phyloP scores from a whole-genome alignment of 495 filamentous ascomycete genomes.

The Trichocladium uniseriatum region DNA sequence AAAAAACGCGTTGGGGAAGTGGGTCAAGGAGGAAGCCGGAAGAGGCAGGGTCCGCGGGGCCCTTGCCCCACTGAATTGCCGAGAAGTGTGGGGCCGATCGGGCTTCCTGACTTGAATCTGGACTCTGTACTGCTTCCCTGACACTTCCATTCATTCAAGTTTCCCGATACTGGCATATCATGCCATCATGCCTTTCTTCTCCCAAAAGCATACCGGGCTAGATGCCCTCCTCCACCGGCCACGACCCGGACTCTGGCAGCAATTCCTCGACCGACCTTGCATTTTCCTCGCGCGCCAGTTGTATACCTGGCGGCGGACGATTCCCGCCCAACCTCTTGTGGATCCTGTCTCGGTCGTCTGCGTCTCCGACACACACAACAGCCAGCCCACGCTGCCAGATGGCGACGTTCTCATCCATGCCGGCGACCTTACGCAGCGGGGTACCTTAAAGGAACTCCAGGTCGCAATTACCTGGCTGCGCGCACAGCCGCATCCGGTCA shows the following conservation, averaged over 20 bases:
- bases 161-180: too few species aligned
- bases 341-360: conserved; percentile 48
- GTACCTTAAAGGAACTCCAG: conserved; percentile 62
- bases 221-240: conserved; percentile 8
- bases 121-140: too few species aligned
- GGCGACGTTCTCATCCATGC: conserved; percentile 84
- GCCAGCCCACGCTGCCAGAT: conserved; percentile 49
- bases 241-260: conserved; percentile 7
- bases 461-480: conserved; percentile 60
- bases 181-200: background rate
- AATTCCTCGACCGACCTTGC: conserved; percentile 8
- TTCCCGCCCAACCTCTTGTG: background rate
- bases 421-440: conserved; percentile 75
- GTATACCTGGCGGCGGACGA: conserved; percentile 4
- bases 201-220: background rate
- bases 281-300: conserved; percentile 11
- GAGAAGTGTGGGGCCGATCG: too few species aligned
- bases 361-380: conserved; percentile 82
- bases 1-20: too few species aligned
- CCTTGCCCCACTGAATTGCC: too few species aligned
- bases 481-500: conserved; percentile 54
- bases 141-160: too few species aligned
- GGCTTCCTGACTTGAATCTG: too few species aligned
- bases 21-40: too few species aligned
- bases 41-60: too few species aligned